Base-by-base conservation (phyloP, 805 yeast genomes). In the Spathaspora girioi region DNA sequence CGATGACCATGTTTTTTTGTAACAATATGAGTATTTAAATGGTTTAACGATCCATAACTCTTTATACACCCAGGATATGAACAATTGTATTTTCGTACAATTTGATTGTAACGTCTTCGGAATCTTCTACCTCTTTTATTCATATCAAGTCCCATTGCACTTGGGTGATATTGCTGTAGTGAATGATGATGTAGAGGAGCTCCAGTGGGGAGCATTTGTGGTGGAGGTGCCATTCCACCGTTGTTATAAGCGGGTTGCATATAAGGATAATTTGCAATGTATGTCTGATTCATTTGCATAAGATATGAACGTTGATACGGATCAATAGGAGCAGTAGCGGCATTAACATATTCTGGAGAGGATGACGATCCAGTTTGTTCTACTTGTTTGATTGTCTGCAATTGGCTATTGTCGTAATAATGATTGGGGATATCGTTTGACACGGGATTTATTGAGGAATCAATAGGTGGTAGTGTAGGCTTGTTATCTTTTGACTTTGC, bases 1-100 rank as follows among this genome's bases (percentile, higher is more conserved):
- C 77, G 59, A 47, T 64, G 69, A n/a, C 78, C 78, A 54, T 73
- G 78, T 45, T 70, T 73, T 53, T 73, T 73, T 54, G 77, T 71
- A 27, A 73, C 77, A 5, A 73, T 73, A 56, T 73, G 78, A 11
- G 78, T 73, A 57, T 73, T 73, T 47, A 73, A 57, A 57, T 73
- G 78, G 58, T 73, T 73, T 47, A 73, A 61, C 45, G 71, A 66
- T 0, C 78, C 78, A 55, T 73, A 73, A 53, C 75, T 68, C 55
- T 73, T 73, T 48, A 66, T 58, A 56, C 78, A 73, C 0, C 75
- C 76, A 10, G 72, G 69, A 48, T 49, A 68, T 31, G 67, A 56
- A 52, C 78, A 73, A 46, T 54, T 61, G 56, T 67, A 70, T 50
- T 67, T 66, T 18, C 74, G 54, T 9, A 67, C 60, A 43, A 70